Evolutionary conservation across 768 basidiomycete genomes (phyloP).

Genomic region (Naganishia vaughanmartiniae): DNA sequence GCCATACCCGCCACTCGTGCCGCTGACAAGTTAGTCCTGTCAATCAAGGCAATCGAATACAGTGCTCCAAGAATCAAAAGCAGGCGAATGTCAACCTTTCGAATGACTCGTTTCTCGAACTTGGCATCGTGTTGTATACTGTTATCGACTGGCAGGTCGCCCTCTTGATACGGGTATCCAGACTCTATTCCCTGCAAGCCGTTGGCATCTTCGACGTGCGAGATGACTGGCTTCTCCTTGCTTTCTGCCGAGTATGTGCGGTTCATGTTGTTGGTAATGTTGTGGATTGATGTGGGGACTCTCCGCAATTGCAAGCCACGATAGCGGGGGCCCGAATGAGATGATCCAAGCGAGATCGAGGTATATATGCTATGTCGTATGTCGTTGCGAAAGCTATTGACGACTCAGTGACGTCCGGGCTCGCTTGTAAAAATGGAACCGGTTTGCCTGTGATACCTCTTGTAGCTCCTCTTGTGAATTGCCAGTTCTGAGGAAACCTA

Average conservation of each 20-base stretch:
- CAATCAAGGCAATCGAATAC: constrained; percentile 22
- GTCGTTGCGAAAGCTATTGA: background rate
- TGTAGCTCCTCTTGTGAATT: background rate
- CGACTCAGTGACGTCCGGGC: background rate
- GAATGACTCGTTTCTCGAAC: constrained; percentile 33
- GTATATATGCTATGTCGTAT: constrained; percentile 5
- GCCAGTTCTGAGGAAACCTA: background rate
- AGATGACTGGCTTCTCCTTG: constrained; percentile 26
- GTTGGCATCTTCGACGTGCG: constrained; percentile 19
- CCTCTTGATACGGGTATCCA: background rate
- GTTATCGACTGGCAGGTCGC: background rate
- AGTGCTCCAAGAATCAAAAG: constrained; percentile 34
- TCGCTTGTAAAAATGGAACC: constrained; percentile 12
- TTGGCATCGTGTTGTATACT: background rate
- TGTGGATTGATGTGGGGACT: background rate
- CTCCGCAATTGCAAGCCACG: constrained; percentile 4
- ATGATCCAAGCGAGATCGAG: constrained; percentile 21
- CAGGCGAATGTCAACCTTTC: constrained; percentile 36
- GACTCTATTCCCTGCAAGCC: constrained; percentile 12
- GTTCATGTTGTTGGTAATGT: constrained; percentile 10
- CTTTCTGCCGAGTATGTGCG: constrained; percentile 10
- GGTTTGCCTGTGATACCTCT: too few species aligned
- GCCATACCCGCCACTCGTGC: constrained; percentile 48
- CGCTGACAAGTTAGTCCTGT: constrained; percentile 30
- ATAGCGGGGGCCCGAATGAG: background rate